phyloP scores from a whole-genome alignment of 257 asterid genomes.

The Forsythia suspensa region DNA sequence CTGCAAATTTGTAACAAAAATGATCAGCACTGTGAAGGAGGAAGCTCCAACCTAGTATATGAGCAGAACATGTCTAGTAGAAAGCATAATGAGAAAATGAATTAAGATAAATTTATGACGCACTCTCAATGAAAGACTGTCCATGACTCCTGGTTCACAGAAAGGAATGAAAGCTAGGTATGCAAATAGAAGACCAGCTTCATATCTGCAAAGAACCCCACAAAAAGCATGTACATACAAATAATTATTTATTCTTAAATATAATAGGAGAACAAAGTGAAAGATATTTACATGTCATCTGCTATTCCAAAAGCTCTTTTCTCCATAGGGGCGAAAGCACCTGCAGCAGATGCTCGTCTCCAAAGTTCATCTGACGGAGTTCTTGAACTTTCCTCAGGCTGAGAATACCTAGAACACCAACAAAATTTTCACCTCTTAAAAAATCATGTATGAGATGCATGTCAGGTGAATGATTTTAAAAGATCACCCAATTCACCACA shows the following conservation, averaged over 20 bases:
- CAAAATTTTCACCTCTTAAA: slow-evolving; percentile 18
- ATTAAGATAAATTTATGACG: slow-evolving; percentile 25
- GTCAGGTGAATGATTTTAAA: neutral
- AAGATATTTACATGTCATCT: slow-evolving; percentile 73
- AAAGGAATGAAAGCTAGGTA: slow-evolving; percentile 80
- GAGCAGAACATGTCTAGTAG: slow-evolving; percentile 11
- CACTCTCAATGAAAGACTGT: slow-evolving; percentile 80
- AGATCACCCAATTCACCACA: neutral
- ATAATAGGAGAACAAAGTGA: neutral
- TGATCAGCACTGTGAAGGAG: neutral
- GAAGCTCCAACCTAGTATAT: slow-evolving; percentile 3
- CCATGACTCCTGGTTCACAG: slow-evolving; percentile 83
- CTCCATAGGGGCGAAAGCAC: slow-evolving; percentile 75
- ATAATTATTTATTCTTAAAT: neutral
- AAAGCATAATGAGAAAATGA: neutral
- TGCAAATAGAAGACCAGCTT: slow-evolving; percentile 91
- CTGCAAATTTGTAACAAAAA: slow-evolving; percentile 41
- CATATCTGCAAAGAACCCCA: slow-evolving; percentile 58
- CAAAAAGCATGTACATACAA: slow-evolving; percentile 8
- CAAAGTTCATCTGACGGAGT: slow-evolving; percentile 72
- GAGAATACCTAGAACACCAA: slow-evolving; percentile 58
- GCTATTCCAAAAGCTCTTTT: slow-evolving; percentile 89
- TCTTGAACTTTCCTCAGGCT: slow-evolving; percentile 51
- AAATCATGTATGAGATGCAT: neutral
- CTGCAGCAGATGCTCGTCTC: slow-evolving; percentile 84